Evolutionary conservation across 257 asterid genomes (phyloP).

Genomic region (Handroanthus guayacan): DNA sequence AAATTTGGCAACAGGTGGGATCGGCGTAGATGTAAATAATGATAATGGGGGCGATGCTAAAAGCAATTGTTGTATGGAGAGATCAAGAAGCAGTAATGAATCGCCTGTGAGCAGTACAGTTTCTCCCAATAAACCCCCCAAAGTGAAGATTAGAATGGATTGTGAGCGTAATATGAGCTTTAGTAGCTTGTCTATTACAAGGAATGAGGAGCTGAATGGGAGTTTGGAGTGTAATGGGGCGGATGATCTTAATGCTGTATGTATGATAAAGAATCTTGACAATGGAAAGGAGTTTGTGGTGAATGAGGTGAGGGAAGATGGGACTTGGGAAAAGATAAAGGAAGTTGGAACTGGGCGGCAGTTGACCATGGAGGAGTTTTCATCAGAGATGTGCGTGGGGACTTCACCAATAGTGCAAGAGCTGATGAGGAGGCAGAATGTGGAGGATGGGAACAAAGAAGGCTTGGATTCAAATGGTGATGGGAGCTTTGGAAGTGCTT

Average conservation of each 20-base stretch:
- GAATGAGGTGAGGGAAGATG: conserved; percentile 91
- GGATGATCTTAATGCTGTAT: conserved; percentile 51
- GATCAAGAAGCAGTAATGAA: conserved; percentile 42
- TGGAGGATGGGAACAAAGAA: conserved; percentile 77
- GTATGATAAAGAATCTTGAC: conserved; percentile 89
- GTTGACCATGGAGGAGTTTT: conserved; percentile 88
- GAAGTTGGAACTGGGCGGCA: conserved; percentile 94
- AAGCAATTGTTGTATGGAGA: conserved; percentile 30
- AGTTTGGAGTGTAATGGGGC: conserved; percentile 37
- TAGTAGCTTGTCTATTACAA: conserved; percentile 16
- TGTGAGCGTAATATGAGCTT: conserved; percentile 37
- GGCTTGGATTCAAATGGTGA: conserved; percentile 53
- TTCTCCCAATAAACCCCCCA: conserved; percentile 56
- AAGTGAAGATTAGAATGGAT: conserved; percentile 44
- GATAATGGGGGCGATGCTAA: conserved; percentile 25
- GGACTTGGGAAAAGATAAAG: conserved; percentile 89
- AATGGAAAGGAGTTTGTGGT: conserved; percentile 96
- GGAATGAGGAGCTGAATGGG: conserved; percentile 37
- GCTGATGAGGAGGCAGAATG: conserved; percentile 93
- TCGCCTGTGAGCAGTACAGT: conserved; percentile 35
- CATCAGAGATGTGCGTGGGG: conserved; percentile 87
- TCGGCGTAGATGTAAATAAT: conserved; percentile 38
- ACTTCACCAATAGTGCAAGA: conserved; percentile 98
- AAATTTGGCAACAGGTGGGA: conserved; percentile 29
- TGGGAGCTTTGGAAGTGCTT: conserved; percentile 59